Conservation (phyloP, 805 yeast genomes). For the Starmerella cellae region DNA sequence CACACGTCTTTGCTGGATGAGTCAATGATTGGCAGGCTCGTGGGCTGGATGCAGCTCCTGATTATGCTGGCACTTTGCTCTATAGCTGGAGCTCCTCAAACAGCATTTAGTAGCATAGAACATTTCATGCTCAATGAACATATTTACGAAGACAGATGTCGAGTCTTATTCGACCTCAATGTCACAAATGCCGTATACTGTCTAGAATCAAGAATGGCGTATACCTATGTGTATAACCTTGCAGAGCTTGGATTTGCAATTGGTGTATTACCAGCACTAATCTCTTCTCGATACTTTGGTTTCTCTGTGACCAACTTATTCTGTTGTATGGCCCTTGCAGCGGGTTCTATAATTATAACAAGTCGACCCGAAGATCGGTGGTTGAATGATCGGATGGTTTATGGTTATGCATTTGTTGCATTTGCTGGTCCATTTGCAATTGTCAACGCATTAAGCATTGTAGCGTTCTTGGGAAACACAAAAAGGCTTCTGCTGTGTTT, state of each 20-base stretch:
- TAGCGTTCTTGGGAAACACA: not conserved
- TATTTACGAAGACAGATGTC: constrained; percentile 19
- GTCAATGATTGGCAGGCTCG: not conserved
- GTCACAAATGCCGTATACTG: constrained; percentile 6
- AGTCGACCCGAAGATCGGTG: constrained; percentile 12
- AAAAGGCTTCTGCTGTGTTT: not conserved
- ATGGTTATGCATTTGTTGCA: constrained; percentile 17
- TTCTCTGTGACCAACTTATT: constrained; percentile 14
- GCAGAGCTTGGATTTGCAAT: constrained; percentile 13
- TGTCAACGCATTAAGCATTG: constrained; percentile 4
- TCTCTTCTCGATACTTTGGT: constrained; percentile 15
- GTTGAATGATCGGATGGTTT: constrained; percentile 12
- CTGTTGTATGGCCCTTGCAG: constrained; percentile 17
- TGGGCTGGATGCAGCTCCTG: constrained; percentile 6
- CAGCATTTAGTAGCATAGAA: constrained; percentile 17
- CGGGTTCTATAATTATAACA: constrained; percentile 17
- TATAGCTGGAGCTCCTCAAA: constrained; percentile 16
- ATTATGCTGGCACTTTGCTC: constrained; percentile 12
- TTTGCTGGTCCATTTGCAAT: constrained; percentile 18
- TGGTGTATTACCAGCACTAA: constrained; percentile 13
- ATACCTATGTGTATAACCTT: constrained; percentile 8
- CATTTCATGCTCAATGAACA: constrained; percentile 17
- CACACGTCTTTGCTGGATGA: too few species aligned
- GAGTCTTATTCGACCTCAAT: constrained; percentile 1
- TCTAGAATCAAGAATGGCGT: constrained; percentile 16